A percentile compares a stretch with the other conserved stretches of the same genome.
Evolutionary conservation across 2,329 filamentous ascomycete genomes (phyloP).

Genomic region (Botrytis fabae): DNA sequence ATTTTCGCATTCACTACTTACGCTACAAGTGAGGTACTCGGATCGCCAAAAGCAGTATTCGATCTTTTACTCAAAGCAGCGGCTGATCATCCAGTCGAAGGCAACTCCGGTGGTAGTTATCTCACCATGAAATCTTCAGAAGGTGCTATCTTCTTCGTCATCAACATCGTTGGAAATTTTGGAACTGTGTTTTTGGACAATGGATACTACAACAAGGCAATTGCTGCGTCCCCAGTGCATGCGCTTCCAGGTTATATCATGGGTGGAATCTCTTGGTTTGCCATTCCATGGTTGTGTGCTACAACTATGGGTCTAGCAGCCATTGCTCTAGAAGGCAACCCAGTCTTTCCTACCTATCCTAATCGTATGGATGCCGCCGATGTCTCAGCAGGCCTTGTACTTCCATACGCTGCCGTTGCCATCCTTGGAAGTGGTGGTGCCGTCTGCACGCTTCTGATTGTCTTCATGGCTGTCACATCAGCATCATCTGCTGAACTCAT

Average conservation of each 20-base stretch:
- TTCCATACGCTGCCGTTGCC: constrained; percentile 82
- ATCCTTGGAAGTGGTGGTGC: constrained; percentile 81
- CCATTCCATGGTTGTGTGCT: constrained; percentile 85
- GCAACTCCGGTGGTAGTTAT: constrained; percentile 80
- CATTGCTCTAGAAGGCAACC: constrained; percentile 74
- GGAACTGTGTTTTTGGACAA: constrained; percentile 79
- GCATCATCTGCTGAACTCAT: constrained; percentile 83
- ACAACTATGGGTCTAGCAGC: constrained; percentile 86
- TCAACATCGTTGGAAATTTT: constrained; percentile 85
- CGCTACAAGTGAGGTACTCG: constrained; percentile 68
- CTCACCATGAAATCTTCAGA: constrained; percentile 81
- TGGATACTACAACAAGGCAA: constrained; percentile 91
- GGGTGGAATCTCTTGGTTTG: constrained; percentile 86
- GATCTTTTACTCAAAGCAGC: constrained; percentile 73
- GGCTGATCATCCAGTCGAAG: constrained; percentile 68
- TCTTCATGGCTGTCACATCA: constrained; percentile 84
- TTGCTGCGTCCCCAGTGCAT: constrained; percentile 80
- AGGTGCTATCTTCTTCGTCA: constrained; percentile 86
- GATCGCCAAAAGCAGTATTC: constrained; percentile 75
- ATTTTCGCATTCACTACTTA: constrained; percentile 83
- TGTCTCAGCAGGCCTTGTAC: constrained; percentile 77
- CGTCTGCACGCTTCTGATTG: constrained; percentile 72
- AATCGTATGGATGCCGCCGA: constrained; percentile 71
- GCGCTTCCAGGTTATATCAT: constrained; percentile 82
- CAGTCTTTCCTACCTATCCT: constrained; percentile 70